These are phyloP conservation scores for Scutellaria galericulata DNA, from an alignment of 257 asterid species.

Conservation along the genomic window DNA sequence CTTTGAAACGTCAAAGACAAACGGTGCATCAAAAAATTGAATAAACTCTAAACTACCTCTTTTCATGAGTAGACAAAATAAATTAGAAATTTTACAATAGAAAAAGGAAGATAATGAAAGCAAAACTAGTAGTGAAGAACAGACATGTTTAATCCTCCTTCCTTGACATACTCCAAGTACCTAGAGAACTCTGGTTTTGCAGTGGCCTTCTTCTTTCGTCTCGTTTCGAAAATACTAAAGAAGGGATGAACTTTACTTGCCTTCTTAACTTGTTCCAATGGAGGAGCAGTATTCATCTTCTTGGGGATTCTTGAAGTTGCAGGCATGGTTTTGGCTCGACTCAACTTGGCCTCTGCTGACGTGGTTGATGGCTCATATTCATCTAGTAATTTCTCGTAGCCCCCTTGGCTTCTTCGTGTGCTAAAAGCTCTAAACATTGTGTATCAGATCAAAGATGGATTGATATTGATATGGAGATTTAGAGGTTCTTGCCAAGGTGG, in stretches of 20 bases:
- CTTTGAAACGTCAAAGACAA: too few species aligned
- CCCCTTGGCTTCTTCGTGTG: conserved; percentile 43
- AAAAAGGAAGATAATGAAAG: too few species aligned
- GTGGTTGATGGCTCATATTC: conserved; percentile 7
- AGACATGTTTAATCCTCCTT: conserved; percentile 50
- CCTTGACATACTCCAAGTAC: conserved; percentile 72
- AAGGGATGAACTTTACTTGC: conserved; percentile 60
- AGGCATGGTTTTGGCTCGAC: conserved; percentile 52
- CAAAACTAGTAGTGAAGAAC: too few species aligned
- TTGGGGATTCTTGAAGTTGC: conserved; percentile 46
- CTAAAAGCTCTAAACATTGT: conserved; percentile 72
- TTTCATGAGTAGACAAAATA: too few species aligned
- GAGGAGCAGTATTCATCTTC: not conserved
- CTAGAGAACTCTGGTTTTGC: conserved; percentile 81
- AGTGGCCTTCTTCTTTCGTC: conserved; percentile 57
- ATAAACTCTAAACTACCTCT: too few species aligned
- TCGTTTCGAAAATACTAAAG: conserved; percentile 55
- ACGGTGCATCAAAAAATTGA: too few species aligned
- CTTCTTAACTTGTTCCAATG: conserved; percentile 47
- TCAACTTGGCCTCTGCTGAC: conserved; percentile 40
- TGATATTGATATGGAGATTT: too few species aligned
- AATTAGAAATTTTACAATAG: too few species aligned
- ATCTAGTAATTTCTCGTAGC: conserved; percentile 50
- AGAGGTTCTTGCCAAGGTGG: too few species aligned
- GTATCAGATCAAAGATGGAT: not conserved